These are phyloP conservation scores for Phascolomyces articulosus DNA, from an alignment of 371 early-diverging fungal genomes.

Conservation along the genomic window DNA sequence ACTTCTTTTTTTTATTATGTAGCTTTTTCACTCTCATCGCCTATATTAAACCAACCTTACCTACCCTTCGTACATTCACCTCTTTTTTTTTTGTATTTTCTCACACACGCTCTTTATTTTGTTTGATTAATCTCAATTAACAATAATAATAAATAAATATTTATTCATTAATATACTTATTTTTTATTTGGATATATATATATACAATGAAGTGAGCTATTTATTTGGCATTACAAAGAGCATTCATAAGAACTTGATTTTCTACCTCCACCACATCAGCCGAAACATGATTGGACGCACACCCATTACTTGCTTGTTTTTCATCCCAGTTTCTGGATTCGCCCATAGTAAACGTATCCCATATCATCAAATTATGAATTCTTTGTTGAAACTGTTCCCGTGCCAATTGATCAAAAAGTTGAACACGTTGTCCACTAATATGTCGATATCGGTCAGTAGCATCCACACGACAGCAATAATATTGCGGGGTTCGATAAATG, in stretches of 20 bases:
- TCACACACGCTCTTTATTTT: not conserved
- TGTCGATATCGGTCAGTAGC: constrained; percentile 31
- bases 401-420: constrained; percentile 40
- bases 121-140: not conserved
- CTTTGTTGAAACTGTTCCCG: constrained; percentile 17
- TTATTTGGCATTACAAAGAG: constrained; percentile 27
- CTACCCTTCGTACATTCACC: no score
- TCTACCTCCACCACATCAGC: constrained; percentile 51
- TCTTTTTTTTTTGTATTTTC: no score
- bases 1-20: no score
- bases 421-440: constrained; percentile 39
- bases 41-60: no score
- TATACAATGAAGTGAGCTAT: not conserved
- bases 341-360: constrained; percentile 45
- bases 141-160: not conserved
- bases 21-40: no score
- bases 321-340: constrained; percentile 39
- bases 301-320: constrained; percentile 27
- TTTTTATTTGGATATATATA: not conserved
- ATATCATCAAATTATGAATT: constrained; percentile 26
- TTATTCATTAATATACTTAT: not conserved
- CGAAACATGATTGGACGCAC: constrained; percentile 49
- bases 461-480: constrained; percentile 58
- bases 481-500: constrained; percentile 56
- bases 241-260: constrained; percentile 53